phyloP scores from a whole-genome alignment of 345 rosid genomes.

The Brassica cretica region DNA sequence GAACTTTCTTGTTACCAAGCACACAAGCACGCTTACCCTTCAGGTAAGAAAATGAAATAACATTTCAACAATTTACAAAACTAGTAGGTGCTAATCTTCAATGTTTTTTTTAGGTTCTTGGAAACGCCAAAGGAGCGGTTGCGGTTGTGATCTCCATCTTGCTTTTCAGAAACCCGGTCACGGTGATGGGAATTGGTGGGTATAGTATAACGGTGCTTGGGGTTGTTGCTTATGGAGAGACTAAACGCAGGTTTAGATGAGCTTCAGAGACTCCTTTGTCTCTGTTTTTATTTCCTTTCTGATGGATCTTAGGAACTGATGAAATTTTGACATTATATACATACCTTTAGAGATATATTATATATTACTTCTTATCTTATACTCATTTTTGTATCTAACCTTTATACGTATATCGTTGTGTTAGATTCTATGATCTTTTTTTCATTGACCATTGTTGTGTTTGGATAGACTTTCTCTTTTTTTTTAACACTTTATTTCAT shows the following conservation, averaged over 20 bases:
- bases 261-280: conserved; percentile 5
- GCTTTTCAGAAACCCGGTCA: conserved; percentile 82
- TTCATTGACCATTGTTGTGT: neutral
- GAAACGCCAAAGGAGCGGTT: conserved; percentile 96
- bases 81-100: conserved; percentile 2
- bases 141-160: conserved; percentile 85
- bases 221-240: conserved; percentile 86
- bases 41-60: conserved; percentile 52
- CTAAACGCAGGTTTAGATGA: conserved; percentile 80
- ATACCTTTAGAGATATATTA: conserved; percentile 4
- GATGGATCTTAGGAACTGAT: conserved; percentile 5
- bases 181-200: conserved; percentile 81
- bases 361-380: neutral
- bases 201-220: conserved; percentile 77
- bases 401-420: neutral
- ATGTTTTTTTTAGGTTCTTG: conserved; percentile 62
- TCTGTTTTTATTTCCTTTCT: conserved; percentile 1
- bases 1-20: conserved; percentile 87
- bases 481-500: too few species aligned
- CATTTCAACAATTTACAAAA: neutral
- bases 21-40: conserved; percentile 89
- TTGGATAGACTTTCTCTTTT: neutral
- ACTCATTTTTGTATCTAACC: conserved; percentile 33
- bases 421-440: neutral
- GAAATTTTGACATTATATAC: neutral